Conservation (phyloP, 208 protist genomes). For the Leishmania arabica region DNA sequence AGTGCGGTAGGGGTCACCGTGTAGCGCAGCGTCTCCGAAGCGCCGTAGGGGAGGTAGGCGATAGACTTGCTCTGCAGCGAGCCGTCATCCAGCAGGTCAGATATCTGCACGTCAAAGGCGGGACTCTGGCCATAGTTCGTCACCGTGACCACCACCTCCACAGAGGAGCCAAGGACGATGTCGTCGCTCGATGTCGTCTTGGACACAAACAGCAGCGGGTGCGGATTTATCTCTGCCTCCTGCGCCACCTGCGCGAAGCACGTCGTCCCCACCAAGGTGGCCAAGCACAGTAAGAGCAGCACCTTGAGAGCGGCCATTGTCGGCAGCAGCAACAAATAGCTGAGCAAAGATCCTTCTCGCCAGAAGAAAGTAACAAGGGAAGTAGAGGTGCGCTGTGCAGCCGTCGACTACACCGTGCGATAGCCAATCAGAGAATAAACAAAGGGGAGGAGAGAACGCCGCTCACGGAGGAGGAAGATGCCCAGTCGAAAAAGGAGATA, state of each 20-base stretch:
- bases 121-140: conserved; percentile 82
- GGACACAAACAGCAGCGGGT: conserved; percentile 79
- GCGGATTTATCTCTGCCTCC: conserved; percentile 33
- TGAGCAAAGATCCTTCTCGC: background rate
- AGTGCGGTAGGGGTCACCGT: conserved; percentile 63
- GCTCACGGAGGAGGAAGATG: background rate
- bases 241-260: conserved; percentile 23
- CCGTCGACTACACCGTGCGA: background rate
- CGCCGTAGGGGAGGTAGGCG: conserved; percentile 61
- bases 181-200: conserved; percentile 77
- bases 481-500: background rate
- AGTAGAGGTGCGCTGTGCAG: background rate
- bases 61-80: conserved; percentile 48
- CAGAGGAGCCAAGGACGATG: conserved; percentile 67
- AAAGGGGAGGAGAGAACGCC: no score
- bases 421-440: background rate
- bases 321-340: background rate
- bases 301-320: conserved; percentile 21
- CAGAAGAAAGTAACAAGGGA: background rate
- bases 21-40: conserved; percentile 70
- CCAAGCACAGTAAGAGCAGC: conserved; percentile 26
- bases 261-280: conserved; percentile 27
- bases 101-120: conserved; percentile 71
- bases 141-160: conserved; percentile 80
- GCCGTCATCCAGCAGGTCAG: conserved; percentile 63